Evolutionary conservation across 2,329 filamentous ascomycete genomes (phyloP).

Genomic region (Aspergillus clavatus): DNA sequence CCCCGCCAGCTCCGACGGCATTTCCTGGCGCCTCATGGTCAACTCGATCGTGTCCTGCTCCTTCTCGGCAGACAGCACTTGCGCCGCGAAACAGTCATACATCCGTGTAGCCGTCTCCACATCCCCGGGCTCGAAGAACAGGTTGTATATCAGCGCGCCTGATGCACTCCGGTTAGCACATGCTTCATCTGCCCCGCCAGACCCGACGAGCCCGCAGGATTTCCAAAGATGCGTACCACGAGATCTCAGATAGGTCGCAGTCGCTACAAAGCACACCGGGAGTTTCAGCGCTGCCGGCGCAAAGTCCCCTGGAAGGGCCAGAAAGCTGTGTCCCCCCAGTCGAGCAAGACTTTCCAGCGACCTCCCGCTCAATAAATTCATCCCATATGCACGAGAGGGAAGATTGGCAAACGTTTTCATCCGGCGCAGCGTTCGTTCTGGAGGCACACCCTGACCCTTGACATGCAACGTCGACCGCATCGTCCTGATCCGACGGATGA

Average conservation of each 20-base stretch:
- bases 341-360: constrained; percentile 39
- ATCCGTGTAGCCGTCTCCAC: constrained; percentile 30
- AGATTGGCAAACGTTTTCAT: constrained; percentile 38
- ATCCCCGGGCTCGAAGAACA: constrained; percentile 36
- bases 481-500: constrained; percentile 30
- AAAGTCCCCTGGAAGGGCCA: constrained; percentile 35
- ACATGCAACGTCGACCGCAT: constrained; percentile 33
- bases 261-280: constrained; percentile 42
- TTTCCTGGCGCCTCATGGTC: constrained; percentile 30
- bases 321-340: constrained; percentile 39
- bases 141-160: constrained; percentile 26
- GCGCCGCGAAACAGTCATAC: constrained; percentile 39
- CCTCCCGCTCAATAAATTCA: constrained; percentile 34
- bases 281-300: constrained; percentile 36
- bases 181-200: too few species aligned
- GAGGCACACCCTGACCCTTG: constrained; percentile 12
- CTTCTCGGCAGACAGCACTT: constrained; percentile 35
- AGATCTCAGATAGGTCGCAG: constrained; percentile 32
- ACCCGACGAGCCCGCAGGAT: too few species aligned
- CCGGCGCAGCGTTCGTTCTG: constrained; percentile 28
- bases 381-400: constrained; percentile 20
- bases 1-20: constrained; percentile 25
- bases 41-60: constrained; percentile 30
- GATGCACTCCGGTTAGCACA: background rate
- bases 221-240: constrained; percentile 27